Evolutionary conservation across 2,329 filamentous ascomycete species (phyloP), one percentile per base, ranked within the genome.

Genomic region (Xylariaceae sp.): DNA sequence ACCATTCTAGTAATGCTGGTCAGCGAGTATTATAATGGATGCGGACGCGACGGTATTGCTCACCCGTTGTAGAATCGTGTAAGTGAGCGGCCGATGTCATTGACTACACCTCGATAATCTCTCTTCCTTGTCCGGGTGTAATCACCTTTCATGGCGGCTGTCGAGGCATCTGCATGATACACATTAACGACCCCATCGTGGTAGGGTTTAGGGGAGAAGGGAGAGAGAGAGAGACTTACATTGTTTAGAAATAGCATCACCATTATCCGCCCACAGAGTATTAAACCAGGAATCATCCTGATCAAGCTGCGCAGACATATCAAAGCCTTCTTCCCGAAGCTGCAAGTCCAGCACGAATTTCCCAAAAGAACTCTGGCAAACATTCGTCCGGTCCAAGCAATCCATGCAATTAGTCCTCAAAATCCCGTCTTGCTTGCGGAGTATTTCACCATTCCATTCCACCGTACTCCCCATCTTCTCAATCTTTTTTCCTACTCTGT

Each of bases 351-450:
- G 77, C 61, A 89, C 88, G 66, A 87, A 84, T 65, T 90, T 88
- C 4, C 83, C 94, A 68, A 91, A 91, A 0, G 91, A 94, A 66
- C 89, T 95, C 71, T 97, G 92, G 41, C 91, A 91, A 27, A 99
- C 91, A 63, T 97, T 97, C 1, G 94, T 99, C 27, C 94, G 84
- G 69, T 99, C 94, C 7, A 99, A 76, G 64, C 94, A 99, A 67
- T 99, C 94, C 94, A 99, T 97, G 71, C 94, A 99, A 67, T 99
- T 99, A 1, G 91, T 96, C 53, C 94, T 81, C n/a, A 97, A 70
- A 5, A 95, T 82, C 1, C 91, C 91, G 30, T 74, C 77, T 68
- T 96, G 91, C 46, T 68, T 74, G 3, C 67, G 63, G 12, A 71
- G 62, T 11, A 80, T 55, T 32, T 71, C 67, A 2, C 76, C 78